Conservation (phyloP, 805 yeast species). For the Saturnispora dispora region DNA sequence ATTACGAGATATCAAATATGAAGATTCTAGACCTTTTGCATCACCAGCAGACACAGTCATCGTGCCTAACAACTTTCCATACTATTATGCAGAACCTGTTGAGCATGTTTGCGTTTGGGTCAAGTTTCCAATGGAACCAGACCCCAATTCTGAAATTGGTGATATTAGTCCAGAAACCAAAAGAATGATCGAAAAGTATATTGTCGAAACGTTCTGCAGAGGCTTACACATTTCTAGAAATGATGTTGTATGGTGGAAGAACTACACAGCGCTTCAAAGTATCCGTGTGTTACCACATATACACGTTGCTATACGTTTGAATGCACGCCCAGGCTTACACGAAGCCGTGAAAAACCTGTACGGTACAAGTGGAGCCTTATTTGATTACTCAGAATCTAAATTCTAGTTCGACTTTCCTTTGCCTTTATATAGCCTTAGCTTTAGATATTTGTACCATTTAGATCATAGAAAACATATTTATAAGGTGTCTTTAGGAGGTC, state of each 20-base stretch:
- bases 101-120: slow-evolving; percentile 62
- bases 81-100: slow-evolving; percentile 43
- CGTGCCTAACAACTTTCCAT: slow-evolving; percentile 56
- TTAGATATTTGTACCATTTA: not conserved
- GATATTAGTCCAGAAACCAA: slow-evolving; percentile 39
- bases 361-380: slow-evolving; percentile 10
- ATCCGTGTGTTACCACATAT: slow-evolving; percentile 58
- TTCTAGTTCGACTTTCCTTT: not conserved
- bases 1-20: slow-evolving; percentile 16
- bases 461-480: not conserved
- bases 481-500: not conserved
- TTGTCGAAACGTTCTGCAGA: slow-evolving; percentile 41
- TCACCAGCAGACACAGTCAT: slow-evolving; percentile 36
- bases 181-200: slow-evolving; percentile 33
- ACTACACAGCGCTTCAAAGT: slow-evolving; percentile 63
- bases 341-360: not conserved
- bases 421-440: not conserved
- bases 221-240: slow-evolving; percentile 32
- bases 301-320: slow-evolving; percentile 50
- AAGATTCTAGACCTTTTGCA: slow-evolving; percentile 34
- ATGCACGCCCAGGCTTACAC: slow-evolving; percentile 3
- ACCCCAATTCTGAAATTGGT: slow-evolving; percentile 40
- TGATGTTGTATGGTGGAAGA: slow-evolving; percentile 56
- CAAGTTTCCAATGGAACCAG: slow-evolving; percentile 45
- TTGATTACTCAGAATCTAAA: slow-evolving; percentile 8